Percentiles rank a stretch among this genome's conserved stretches.
These are phyloP conservation scores for Pseudogymnoascus sp. DNA, from an alignment of 2,329 filamentous ascomycete genomes.

Conservation along the genomic window DNA sequence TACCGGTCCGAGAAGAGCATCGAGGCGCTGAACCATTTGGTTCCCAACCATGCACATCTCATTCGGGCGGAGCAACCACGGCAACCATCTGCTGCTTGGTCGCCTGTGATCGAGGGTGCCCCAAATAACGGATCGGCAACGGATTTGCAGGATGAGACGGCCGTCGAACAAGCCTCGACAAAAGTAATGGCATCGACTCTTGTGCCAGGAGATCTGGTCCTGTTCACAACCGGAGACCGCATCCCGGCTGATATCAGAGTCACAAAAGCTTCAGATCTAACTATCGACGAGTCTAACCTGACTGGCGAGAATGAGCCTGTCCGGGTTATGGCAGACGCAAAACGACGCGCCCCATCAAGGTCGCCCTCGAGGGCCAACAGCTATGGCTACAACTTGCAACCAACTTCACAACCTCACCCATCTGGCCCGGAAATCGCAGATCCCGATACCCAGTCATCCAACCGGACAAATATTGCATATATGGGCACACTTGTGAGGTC, in stretches of 20 bases:
- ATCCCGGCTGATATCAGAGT: slow-evolving; percentile 95
- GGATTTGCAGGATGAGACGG: slow-evolving; percentile 39
- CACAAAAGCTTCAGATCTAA: slow-evolving; percentile 79
- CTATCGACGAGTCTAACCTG: slow-evolving; percentile 93
- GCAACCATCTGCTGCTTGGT: not conserved
- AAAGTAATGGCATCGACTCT: slow-evolving; percentile 83
- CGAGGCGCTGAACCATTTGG: slow-evolving; percentile 85
- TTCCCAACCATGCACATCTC: slow-evolving; percentile 93
- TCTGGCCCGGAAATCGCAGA: slow-evolving; percentile 52
- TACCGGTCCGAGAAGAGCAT: slow-evolving; percentile 97
- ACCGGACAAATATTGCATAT: slow-evolving; percentile 86
- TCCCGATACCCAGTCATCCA: slow-evolving; percentile 61
- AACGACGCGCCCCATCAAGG: slow-evolving; percentile 23
- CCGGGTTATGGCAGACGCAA: slow-evolving; percentile 61
- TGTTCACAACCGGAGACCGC: slow-evolving; percentile 92
- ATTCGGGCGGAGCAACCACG: slow-evolving; percentile 48
- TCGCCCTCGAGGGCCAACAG: slow-evolving; percentile 14
- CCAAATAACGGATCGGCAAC: slow-evolving; percentile 9
- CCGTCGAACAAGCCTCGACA: slow-evolving; percentile 61
- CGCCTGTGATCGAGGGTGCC: slow-evolving; percentile 5
- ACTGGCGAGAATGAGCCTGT: slow-evolving; percentile 96
- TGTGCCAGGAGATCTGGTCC: slow-evolving; percentile 84
- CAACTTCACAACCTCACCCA: slow-evolving; percentile 43
- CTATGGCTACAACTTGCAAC: slow-evolving; percentile 20
- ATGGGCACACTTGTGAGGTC: slow-evolving; percentile 97